Evolutionary conservation across 2,329 filamentous ascomycete genomes (phyloP), one percentile per base, ranked within the genome.

Genomic region (Colletotrichum scovillei): DNA sequence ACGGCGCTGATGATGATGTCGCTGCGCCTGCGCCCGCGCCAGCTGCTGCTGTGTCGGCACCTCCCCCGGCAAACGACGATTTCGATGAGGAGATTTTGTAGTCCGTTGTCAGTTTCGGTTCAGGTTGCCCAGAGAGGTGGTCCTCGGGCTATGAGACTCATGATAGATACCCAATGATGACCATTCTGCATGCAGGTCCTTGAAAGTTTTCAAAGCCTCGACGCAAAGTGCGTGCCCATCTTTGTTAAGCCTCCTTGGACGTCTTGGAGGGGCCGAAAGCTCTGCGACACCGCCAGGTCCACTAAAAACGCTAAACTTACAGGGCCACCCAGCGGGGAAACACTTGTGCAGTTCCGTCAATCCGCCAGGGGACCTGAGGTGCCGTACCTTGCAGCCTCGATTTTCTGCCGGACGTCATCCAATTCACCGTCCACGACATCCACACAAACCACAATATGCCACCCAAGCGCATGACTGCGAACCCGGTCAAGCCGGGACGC

Each of bases 401-500:
- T 55, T 67, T 73, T 67, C 32, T 60, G 8, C 42, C 42, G 42
- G 42, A 70, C 46, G 5, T 70, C 3, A 49, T 35, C 19, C 52
- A 56, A 8, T 42, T 63, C 49, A 49, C 53, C 59, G 12, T 63
- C 52, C 56, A 5, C 38, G 32, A 26, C 24, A 63, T n/a, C 32
- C 42, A 38, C 72, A 49, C 16, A 22, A 49, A 49, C 8, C 19
- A n/a, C 75, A 78, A 58, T 42, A 90, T 90, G 88, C 92, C 93
- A 74, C 91, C 92, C 14, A 95, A 94, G 82, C 93, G 94, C 79
- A 98, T 98, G 94, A 98, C 96, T 75, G 95, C 95, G 75, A 98
- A 98, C 80, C 95, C 94, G 4, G 85, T 92, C 72, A 92, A 92
- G 81, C 94, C 95, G 28, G 90, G 92, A 77, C 93, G 97, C 70